Base-by-base conservation (phyloP, 2,329 filamentous ascomycete genomes). In the Zymoseptoria ardabiliae region DNA sequence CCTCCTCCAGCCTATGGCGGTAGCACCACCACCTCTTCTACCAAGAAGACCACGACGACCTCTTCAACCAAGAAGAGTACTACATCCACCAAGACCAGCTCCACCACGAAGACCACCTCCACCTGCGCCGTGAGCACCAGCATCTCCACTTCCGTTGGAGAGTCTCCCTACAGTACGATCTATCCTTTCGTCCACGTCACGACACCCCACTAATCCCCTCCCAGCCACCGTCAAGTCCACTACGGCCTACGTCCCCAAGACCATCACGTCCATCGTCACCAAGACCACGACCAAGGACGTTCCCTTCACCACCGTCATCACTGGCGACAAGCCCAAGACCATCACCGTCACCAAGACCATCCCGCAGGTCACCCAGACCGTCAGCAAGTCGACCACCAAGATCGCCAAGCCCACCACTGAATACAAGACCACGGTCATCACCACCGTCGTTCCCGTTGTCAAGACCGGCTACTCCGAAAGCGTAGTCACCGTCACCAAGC, bases 91-190 rank as follows among this genome's bases (percentile, higher is more conserved):
- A 54, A 54, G 25, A 4, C 23, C 45, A 51, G 21, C 45, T 17
- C 19, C 17, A 22, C 13, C n/a, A 56, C 55, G 11, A 53, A 22
- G 5, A 9, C 22, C n/a, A 53, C n/a, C n/a, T 53, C 28, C n/a
- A 53, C 25, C 41, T 64, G 59, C 61, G 50, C 53, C 28, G 41
- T 57, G 19, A 58, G 57, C 53, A 63, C 60, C 19, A 58, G 52
- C 30, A 60, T 55, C 30, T 59, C 54, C 55, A 57, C 51, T n/a
- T 58, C 53, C 25, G 55, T 53, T 17, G 61, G 52, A 1, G 59
- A 61, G 17, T 57, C 50, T 19, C 63, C 57, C 20, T 50, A 57
- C 55, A 54, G 50, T 53, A 28, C 9, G 22, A 53, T 22, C 11
- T 17, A 23, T 53, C 19, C 19, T 21, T 21, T 22, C 3, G 21